These are phyloP conservation scores for Neopestalotiopsis rosae DNA, from an alignment of 2,329 filamentous ascomycete genomes.

Conservation along the genomic window DNA sequence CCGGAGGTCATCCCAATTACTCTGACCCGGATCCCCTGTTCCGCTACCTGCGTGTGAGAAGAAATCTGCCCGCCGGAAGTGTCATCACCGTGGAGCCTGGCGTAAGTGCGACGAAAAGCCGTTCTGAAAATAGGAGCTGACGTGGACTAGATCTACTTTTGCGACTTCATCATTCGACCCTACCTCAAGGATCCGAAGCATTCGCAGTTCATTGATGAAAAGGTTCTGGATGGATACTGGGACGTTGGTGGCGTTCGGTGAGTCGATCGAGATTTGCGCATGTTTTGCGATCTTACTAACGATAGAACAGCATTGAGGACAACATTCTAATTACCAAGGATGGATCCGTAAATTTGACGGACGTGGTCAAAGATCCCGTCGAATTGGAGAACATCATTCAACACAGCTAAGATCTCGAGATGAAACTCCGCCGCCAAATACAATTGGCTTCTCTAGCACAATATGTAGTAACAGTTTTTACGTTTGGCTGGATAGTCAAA, in stretches of 20 bases:
- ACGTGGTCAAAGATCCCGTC: conserved; percentile 70
- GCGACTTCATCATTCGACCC: conserved; percentile 83
- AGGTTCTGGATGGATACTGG: conserved; percentile 80
- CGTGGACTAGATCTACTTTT: conserved; percentile 77
- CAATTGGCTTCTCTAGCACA: neutral
- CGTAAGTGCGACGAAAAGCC: conserved; percentile 50
- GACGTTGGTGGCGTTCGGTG: conserved; percentile 76
- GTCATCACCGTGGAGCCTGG: conserved; percentile 97
- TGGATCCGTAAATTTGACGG: conserved; percentile 76
- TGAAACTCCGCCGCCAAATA: neutral
- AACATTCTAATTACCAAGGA: conserved; percentile 74
- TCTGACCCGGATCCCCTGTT: conserved; percentile 84
- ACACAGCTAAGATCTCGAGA: neutral
- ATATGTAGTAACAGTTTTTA: neutral
- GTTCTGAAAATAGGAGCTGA: conserved; percentile 16
- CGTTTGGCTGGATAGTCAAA: neutral
- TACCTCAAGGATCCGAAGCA: conserved; percentile 76
- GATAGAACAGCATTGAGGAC: conserved; percentile 60
- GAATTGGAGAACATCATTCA: conserved; percentile 64
- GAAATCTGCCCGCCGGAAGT: conserved; percentile 74
- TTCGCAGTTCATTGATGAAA: conserved; percentile 75
- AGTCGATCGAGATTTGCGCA: conserved; percentile 30
- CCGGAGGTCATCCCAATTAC: conserved; percentile 78
- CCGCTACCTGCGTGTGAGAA: conserved; percentile 81
- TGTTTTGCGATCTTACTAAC: neutral